A percentile compares a stretch with the other conserved stretches of the same genome.
These are phyloP conservation scores for Colletotrichum endophyticum DNA, from an alignment of 2,329 filamentous ascomycete species.

Conservation along the genomic window DNA sequence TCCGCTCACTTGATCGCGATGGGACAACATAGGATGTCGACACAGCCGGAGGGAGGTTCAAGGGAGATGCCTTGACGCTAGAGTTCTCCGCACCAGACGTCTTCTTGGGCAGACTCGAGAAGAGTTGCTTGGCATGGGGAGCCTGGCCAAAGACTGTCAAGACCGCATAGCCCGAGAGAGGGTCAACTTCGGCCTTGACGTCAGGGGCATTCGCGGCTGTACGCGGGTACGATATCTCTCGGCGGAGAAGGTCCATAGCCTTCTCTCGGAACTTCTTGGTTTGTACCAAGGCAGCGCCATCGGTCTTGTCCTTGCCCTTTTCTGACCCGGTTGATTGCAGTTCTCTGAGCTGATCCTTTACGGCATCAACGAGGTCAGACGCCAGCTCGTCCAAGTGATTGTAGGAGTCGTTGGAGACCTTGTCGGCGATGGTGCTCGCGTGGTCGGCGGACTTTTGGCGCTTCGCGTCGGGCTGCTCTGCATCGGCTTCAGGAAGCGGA, in stretches of 20 bases:
- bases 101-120: slow-evolving; percentile 75
- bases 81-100: slow-evolving; percentile 61
- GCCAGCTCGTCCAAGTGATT: slow-evolving; percentile 70
- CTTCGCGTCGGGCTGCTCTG: slow-evolving; percentile 62
- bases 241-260: slow-evolving; percentile 66
- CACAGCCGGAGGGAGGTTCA: slow-evolving; percentile 73
- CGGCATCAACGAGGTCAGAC: slow-evolving; percentile 55
- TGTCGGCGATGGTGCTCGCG: slow-evolving; percentile 53
- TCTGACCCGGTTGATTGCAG: slow-evolving; percentile 39
- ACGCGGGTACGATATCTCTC: slow-evolving; percentile 60
- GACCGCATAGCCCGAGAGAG: slow-evolving; percentile 49
- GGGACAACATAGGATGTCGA: slow-evolving; percentile 68
- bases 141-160: slow-evolving; percentile 81
- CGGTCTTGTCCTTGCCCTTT: slow-evolving; percentile 32
- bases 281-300: slow-evolving; percentile 39
- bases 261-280: slow-evolving; percentile 65
- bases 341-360: slow-evolving; percentile 53
- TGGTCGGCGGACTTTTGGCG: slow-evolving; percentile 61
- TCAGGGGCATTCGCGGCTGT: slow-evolving; percentile 37
- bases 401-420: slow-evolving; percentile 57
- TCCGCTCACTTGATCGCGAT: slow-evolving; percentile 47
- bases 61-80: neutral
- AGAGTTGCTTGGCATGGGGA: slow-evolving; percentile 77
- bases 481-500: slow-evolving; percentile 47
- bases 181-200: slow-evolving; percentile 46